Evolutionary conservation across 2,329 filamentous ascomycete genomes (phyloP).

Genomic region (Curvularia lunata): DNA sequence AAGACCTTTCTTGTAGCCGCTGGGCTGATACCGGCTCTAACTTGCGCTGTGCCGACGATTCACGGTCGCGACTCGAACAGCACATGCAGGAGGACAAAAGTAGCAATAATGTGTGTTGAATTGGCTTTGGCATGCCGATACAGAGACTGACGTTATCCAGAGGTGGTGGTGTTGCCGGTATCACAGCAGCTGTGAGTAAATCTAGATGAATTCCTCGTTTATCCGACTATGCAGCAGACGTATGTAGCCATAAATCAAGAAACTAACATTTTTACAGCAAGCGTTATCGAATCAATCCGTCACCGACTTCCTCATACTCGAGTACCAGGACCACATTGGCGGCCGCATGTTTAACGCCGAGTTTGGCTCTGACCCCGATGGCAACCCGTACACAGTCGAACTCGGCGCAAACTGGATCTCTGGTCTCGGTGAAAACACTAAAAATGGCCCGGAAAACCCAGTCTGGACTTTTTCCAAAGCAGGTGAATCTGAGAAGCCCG

Average conservation of each 20-base stretch:
- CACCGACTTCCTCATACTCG: constrained; percentile 69
- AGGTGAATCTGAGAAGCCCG: constrained; percentile 62
- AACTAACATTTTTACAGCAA: constrained; percentile 51
- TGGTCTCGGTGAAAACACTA: constrained; percentile 49
- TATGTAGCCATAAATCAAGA: constrained; percentile 2
- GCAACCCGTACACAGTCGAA: constrained; percentile 64
- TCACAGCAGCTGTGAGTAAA: constrained; percentile 63
- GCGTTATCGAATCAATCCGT: constrained; percentile 66
- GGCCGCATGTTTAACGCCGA: constrained; percentile 65
- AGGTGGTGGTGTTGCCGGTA: constrained; percentile 67
- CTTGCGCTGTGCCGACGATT: constrained; percentile 25
- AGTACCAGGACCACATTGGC: constrained; percentile 67
- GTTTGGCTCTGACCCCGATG: constrained; percentile 61
- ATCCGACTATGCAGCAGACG: not conserved
- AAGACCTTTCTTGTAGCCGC: constrained; percentile 9
- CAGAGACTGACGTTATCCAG: constrained; percentile 24
- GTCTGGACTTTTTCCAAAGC: constrained; percentile 67
- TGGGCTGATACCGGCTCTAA: constrained; percentile 12
- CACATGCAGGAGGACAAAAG: constrained; percentile 42
- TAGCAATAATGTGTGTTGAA: constrained; percentile 40
- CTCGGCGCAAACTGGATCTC: constrained; percentile 72
- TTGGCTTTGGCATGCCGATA: not conserved
- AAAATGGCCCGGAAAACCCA: constrained; percentile 59
- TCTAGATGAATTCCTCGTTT: not conserved
- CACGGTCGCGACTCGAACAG: constrained; percentile 23